Evolutionary conservation across 305 asterid genomes (phyloP), one percentile per base, ranked within the genome.

Genomic region (Solanum hybrid): DNA sequence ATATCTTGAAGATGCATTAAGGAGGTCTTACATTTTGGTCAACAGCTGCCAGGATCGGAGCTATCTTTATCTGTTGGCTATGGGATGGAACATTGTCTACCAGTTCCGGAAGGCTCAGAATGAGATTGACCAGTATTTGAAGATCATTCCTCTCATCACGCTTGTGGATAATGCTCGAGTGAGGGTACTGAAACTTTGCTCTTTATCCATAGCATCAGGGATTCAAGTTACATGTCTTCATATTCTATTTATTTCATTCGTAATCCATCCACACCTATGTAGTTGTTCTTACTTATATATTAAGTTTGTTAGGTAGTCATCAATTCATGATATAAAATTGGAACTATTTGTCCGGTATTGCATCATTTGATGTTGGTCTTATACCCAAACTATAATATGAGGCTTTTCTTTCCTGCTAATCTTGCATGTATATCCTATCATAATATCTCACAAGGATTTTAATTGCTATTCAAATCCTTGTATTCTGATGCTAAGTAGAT

Each of bases 111-210:
- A 92, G 91, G 98, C 98, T 89, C 98, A 96, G 91, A 94, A 71
- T 22, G 98, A 96, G 92, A 96, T 96, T 90, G 98, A 96, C 91
- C 95, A 89, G 28, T 96, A 96, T 91, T 92, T 96, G 92, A 95
- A 93, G 97, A 95, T 96, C 94, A 96, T 96, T 74, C 98, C 98
- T 31, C 95, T 96, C 80, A 96, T 96, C 89, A 96, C 98, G 37
- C 97, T 96, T 8, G 98, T 96, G 35, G 97, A 96, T 92, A 96
- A 96, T 93, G 95, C 99, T 92, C 97, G 99, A 88, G 94, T 96
- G 90, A 94, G 98, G 98, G 99, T 95, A 95, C 46, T n/a, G 18
- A n/a, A 86, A 46, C 74, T 46, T 46, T 83, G 74, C 74, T 83
- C 87, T 83, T 5, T 29, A 31, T 46, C 40, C 28, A 29, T 46